These are phyloP conservation scores for Salix suchowensis DNA, from an alignment of 345 rosid species.

Conservation along the genomic window DNA sequence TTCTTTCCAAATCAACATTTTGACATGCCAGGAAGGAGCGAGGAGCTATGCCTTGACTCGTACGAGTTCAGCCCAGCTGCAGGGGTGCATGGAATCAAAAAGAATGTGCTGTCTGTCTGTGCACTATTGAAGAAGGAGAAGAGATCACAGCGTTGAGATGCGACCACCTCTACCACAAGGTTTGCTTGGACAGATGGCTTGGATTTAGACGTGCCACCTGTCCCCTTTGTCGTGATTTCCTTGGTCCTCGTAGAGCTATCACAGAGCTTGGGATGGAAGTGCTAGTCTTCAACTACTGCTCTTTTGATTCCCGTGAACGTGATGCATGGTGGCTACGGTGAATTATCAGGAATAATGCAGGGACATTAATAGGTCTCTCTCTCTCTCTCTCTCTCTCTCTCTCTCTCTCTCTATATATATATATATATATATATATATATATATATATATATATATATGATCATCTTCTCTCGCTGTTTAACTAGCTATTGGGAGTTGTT, in stretches of 20 bases:
- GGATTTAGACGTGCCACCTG: neutral
- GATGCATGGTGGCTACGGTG: constrained; percentile 20
- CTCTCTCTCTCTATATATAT: no score
- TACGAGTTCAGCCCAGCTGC: neutral
- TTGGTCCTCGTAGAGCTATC: no score
- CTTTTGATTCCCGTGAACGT: neutral
- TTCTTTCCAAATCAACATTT: neutral
- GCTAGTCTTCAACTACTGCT: no score
- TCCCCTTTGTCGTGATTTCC: constrained; percentile 13
- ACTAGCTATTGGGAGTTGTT: no score
- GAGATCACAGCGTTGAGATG: constrained; percentile 23
- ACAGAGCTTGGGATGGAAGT: no score
- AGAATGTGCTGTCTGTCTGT: constrained; percentile 13
- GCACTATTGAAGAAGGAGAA: constrained; percentile 9
- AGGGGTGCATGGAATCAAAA: neutral
- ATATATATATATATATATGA: no score
- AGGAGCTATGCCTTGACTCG: neutral
- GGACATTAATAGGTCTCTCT: no score
- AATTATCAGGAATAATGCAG: neutral
- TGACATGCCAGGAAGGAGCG: neutral
- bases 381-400: no score
- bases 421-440: no score
- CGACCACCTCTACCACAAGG: constrained; percentile 19
- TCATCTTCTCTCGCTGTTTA: no score
- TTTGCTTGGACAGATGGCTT: constrained; percentile 17